Evolutionary conservation across 2,329 filamentous ascomycete species (phyloP).

Genomic region (Fusarium torulosum): DNA sequence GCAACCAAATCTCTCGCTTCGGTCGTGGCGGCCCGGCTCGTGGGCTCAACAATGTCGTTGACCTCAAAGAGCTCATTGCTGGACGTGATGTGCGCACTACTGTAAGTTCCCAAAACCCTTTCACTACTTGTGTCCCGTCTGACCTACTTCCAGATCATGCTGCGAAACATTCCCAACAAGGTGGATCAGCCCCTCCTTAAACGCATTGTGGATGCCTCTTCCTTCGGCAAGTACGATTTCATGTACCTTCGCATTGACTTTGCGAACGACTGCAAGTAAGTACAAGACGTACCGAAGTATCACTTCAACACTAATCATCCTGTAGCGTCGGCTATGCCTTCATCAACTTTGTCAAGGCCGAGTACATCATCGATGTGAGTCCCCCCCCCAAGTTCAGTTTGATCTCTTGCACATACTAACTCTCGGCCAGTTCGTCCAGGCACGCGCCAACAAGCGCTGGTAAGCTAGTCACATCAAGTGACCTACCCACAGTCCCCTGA

Average conservation of each 20-base stretch:
- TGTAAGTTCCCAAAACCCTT: constrained; percentile 59
- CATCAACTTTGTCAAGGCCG: constrained; percentile 85
- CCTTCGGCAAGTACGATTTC: constrained; percentile 89
- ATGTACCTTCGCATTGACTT: constrained; percentile 95
- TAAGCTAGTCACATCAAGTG: constrained; percentile 50
- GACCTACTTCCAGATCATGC: constrained; percentile 76
- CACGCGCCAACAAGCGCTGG: constrained; percentile 78
- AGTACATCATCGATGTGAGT: constrained; percentile 78
- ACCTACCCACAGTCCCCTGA: constrained; percentile 3
- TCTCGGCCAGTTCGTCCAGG: constrained; percentile 73
- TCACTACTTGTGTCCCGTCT: background rate
- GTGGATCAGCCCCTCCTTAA: constrained; percentile 84
- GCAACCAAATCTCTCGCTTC: background rate
- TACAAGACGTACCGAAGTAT: constrained; percentile 27
- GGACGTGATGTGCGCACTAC: constrained; percentile 82
- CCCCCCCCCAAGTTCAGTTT: too few species aligned
- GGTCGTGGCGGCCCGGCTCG: background rate
- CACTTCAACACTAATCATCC: constrained; percentile 42
- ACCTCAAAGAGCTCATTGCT: constrained; percentile 54
- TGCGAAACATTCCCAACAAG: constrained; percentile 94
- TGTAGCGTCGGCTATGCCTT: constrained; percentile 94
- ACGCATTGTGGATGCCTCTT: constrained; percentile 80
- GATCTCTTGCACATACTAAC: constrained; percentile 33
- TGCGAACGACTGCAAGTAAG: constrained; percentile 84
- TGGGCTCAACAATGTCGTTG: constrained; percentile 68